Base-by-base conservation (phyloP, 108 stramenopile genomes). In the Discostella stelligeroides region DNA sequence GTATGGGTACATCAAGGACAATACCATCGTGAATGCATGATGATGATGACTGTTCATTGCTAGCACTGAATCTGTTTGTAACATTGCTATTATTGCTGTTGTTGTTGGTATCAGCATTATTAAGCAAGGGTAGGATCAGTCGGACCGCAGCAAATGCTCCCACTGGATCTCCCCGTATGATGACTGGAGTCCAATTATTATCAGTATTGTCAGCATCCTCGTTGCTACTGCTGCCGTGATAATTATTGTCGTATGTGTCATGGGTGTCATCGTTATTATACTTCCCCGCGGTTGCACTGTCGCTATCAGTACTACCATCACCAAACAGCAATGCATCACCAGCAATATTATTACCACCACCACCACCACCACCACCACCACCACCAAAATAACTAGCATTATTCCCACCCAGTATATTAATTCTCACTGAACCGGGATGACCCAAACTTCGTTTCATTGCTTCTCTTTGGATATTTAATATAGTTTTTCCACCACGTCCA, bases 171-270 rank as follows among this genome's bases (percentile, higher is more conserved):
- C 81, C 88, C 0, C 84, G 82, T 46, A 92, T 80, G 37, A 88
- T 85, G 4, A 93, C 85, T 3, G 92, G 92, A 10, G 85, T 85
- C 86, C 87, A 89, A 30, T 73, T 73, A 12, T 88, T 82, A 8
- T 73, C 66, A 20, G 58, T 68, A 11, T 75, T 73, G 3, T 63
- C 78, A n/a, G 60, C 59, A 14, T 60, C 72, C 53, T 82, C 71
- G 46, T 72, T 43, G 25, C 46, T n/a, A 70, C 46, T 27, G 38
- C 68, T 30, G 67, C 27, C 3, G 48, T 17, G 11, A 60, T 18
- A 12, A 15, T 58, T 41, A 38, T 25, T 18, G 21, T 57, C 38
- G 21, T 46, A 41, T 51, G 38, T 18, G 42, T 34, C 45, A 51
- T 38, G 29, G 43, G 40, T 41, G 66, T 66, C 34, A 38, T 57